Evolutionary conservation across 2,329 filamentous ascomycete genomes (phyloP).

Genomic region (Chaetomiaceae sp.): DNA sequence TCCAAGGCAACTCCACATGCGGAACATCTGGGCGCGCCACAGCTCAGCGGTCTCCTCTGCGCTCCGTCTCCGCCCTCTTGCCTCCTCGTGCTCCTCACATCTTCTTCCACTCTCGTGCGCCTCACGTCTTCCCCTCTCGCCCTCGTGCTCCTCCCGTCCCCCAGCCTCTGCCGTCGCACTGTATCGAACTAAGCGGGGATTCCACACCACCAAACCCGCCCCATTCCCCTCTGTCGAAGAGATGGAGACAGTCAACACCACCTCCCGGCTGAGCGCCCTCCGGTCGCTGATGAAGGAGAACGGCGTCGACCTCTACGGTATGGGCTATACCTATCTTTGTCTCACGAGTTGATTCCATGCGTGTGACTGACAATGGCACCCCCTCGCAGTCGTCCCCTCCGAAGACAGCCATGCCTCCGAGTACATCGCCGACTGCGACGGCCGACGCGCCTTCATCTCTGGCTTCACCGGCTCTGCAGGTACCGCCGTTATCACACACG

Average conservation of each 20-base stretch:
- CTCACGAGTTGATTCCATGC: too few species aligned
- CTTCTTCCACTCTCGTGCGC: too few species aligned
- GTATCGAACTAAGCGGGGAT: slow-evolving; percentile 12
- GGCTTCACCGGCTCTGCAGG: slow-evolving; percentile 95
- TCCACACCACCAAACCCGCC: slow-evolving; percentile 9
- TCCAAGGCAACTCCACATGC: slow-evolving; percentile 21
- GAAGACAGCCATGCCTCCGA: slow-evolving; percentile 98
- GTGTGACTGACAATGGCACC: slow-evolving; percentile 5
- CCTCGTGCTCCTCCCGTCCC: background rate
- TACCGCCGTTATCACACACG: slow-evolving; percentile 79
- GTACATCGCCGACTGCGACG: slow-evolving; percentile 96
- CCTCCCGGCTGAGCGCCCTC: slow-evolving; percentile 67
- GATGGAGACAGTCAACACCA: slow-evolving; percentile 78
- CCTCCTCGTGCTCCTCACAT: too few species aligned
- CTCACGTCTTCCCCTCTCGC: slow-evolving; percentile 2
- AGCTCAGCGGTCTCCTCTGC: slow-evolving; percentile 16
- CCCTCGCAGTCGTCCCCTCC: slow-evolving; percentile 73
- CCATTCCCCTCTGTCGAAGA: slow-evolving; percentile 26
- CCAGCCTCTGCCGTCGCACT: background rate
- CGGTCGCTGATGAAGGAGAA: slow-evolving; percentile 82
- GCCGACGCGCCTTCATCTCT: slow-evolving; percentile 81
- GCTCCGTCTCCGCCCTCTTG: background rate
- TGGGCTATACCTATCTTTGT: too few species aligned
- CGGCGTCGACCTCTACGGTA: slow-evolving; percentile 90
- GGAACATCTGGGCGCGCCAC: slow-evolving; percentile 23